These are phyloP conservation scores for Sequoiadendron giganteum DNA, from an alignment of 75 land plant genomes.

Conservation along the genomic window DNA sequence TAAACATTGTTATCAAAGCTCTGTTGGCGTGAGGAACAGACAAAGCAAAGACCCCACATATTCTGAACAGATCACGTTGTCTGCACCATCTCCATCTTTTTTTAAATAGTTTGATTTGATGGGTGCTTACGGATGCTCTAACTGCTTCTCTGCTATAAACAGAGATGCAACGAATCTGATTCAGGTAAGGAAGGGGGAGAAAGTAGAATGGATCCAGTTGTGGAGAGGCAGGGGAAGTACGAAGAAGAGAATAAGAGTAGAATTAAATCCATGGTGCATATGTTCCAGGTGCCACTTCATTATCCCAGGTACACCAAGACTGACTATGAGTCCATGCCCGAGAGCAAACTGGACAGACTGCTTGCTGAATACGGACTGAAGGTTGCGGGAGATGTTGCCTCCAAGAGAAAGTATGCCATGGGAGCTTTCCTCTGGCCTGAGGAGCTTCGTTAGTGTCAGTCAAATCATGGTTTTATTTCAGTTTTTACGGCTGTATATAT, in stretches of 20 bases:
- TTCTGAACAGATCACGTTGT: too few species aligned
- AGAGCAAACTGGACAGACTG: constrained; percentile 55
- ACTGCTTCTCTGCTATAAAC: neutral
- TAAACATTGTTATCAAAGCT: too few species aligned
- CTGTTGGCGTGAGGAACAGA: too few species aligned
- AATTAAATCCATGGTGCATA: neutral
- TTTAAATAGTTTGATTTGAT: too few species aligned
- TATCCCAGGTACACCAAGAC: constrained; percentile 50
- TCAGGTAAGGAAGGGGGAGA: neutral
- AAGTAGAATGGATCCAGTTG: neutral
- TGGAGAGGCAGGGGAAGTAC: neutral
- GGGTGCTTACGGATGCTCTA: neutral
- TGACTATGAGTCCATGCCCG: constrained; percentile 66
- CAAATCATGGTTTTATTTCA: neutral
- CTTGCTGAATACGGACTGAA: constrained; percentile 57
- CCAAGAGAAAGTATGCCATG: constrained; percentile 63
- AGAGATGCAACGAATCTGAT: neutral
- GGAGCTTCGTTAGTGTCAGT: neutral
- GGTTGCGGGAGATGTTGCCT: constrained; percentile 23
- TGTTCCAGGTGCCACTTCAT: constrained; percentile 70
- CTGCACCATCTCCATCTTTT: too few species aligned
- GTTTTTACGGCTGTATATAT: neutral
- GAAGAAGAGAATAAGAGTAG: neutral
- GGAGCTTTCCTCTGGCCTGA: constrained; percentile 45
- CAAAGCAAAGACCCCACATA: too few species aligned